phyloP scores from a whole-genome alignment of 2,329 filamentous ascomycete species.

The Aspergillus tamarii region DNA sequence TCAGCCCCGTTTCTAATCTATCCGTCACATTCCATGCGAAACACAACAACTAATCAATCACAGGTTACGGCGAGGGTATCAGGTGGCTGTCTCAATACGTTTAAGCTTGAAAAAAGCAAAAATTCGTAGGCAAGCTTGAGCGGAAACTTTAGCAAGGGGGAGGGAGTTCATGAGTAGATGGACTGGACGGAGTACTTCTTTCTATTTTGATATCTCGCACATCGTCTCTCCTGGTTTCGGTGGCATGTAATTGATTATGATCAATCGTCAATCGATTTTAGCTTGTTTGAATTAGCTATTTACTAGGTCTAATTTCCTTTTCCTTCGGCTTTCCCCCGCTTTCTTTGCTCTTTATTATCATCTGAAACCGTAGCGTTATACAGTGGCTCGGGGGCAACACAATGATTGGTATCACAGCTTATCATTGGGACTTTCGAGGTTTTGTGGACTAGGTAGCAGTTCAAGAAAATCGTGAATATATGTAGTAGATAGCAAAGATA shows the following conservation, averaged over 20 bases:
- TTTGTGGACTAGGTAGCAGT: too few relatives aligned
- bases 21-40: neutral
- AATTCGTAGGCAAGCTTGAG: neutral
- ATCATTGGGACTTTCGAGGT: too few relatives aligned
- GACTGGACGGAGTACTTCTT: neutral
- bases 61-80: constrained; percentile 85
- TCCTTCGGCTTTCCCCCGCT: neutral
- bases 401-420: too few relatives aligned
- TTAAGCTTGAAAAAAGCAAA: constrained; percentile 51
- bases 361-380: too few relatives aligned
- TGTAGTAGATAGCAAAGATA: too few relatives aligned
- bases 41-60: neutral
- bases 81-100: constrained; percentile 93
- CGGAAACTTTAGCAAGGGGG: neutral
- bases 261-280: constrained; percentile 10
- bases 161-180: neutral
- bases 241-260: constrained; percentile 5
- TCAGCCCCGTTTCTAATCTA: neutral
- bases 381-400: too few relatives aligned
- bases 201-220: constrained; percentile 2
- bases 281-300: constrained; percentile 8
- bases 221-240: constrained; percentile 3
- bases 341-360: neutral
- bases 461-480: too few relatives aligned
- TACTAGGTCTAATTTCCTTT: neutral